A percentile compares a stretch with the other conserved stretches of the same genome.
Evolutionary conservation across 495 filamentous ascomycete species (phyloP).

Genomic region (Astrothelium subdiscretum): DNA sequence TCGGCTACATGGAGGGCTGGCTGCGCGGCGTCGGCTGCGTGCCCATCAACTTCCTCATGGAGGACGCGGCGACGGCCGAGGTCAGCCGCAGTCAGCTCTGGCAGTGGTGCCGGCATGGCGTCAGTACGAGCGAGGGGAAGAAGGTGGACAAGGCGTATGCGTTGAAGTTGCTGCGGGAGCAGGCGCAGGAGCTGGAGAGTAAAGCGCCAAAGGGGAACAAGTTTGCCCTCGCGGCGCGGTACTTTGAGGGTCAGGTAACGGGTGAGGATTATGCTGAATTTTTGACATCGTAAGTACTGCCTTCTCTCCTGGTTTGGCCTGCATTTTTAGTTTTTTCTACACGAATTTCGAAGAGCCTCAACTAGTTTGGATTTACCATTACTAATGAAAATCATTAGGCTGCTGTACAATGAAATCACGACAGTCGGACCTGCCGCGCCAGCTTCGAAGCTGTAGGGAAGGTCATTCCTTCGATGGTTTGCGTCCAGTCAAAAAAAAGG

Average conservation of each 20-base stretch:
- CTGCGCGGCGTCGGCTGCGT: constrained; percentile 89
- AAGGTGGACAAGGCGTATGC: constrained; percentile 86
- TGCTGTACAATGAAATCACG: constrained; percentile 95
- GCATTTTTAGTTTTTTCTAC: too few species aligned
- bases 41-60: constrained; percentile 99
- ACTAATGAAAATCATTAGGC: constrained; percentile 31
- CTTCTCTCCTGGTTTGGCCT: too few species aligned
- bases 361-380: too few species aligned
- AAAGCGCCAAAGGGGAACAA: constrained; percentile 85
- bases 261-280: constrained; percentile 98
- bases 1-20: constrained; percentile 99
- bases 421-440: constrained; percentile 48
- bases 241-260: constrained; percentile 86
- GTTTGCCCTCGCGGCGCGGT: constrained; percentile 79
- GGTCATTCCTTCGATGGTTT: neutral
- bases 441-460: constrained; percentile 65
- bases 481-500: neutral
- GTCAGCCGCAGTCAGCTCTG: constrained; percentile 86
- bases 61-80: constrained; percentile 95
- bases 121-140: constrained; percentile 80
- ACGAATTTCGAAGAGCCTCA: too few species aligned
- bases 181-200: constrained; percentile 60
- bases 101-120: constrained; percentile 88
- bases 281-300: constrained; percentile 58
- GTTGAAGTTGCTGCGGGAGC: constrained; percentile 75